Conservation (phyloP, 2,329 filamentous ascomycete genomes). For the Colletotrichum orbiculare region DNA sequence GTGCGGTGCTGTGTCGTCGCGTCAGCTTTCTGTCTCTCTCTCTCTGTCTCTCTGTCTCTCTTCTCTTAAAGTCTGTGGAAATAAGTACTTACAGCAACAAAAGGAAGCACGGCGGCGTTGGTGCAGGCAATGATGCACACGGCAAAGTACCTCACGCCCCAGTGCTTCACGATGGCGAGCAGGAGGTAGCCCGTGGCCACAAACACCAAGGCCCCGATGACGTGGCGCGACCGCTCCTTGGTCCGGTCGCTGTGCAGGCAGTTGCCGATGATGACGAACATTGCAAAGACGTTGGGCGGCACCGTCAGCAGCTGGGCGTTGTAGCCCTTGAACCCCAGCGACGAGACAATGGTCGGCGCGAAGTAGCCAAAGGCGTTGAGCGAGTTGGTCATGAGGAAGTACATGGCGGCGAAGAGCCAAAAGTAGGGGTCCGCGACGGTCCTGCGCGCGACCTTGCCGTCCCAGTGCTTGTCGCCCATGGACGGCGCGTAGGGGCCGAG, state of each 20-base stretch:
- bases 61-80: too few species aligned
- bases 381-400: conserved; percentile 48
- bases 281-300: conserved; percentile 50
- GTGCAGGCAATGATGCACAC: conserved; percentile 48
- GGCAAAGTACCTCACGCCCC: conserved; percentile 45
- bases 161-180: conserved; percentile 44
- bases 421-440: conserved; percentile 48
- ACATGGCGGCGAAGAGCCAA: conserved; percentile 47
- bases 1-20: conserved; percentile 42
- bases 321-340: conserved; percentile 47
- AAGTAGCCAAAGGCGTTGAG: conserved; percentile 50
- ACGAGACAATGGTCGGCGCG: conserved; percentile 48
- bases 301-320: conserved; percentile 50
- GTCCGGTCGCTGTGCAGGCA: conserved; percentile 47
- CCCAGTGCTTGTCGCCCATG: conserved; percentile 50
- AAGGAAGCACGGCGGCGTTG: conserved; percentile 46
- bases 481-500: conserved; percentile 47
- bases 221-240: conserved; percentile 46
- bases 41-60: too few species aligned
- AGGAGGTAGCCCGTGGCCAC: conserved; percentile 45
- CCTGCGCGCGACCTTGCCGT: conserved; percentile 44
- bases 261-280: conserved; percentile 47
- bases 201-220: conserved; percentile 43
- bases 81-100: conserved; percentile 44
- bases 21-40: not conserved